phyloP scores from a whole-genome alignment of 1,284 basidiomycete species.

The Marasmius oreades region DNA sequence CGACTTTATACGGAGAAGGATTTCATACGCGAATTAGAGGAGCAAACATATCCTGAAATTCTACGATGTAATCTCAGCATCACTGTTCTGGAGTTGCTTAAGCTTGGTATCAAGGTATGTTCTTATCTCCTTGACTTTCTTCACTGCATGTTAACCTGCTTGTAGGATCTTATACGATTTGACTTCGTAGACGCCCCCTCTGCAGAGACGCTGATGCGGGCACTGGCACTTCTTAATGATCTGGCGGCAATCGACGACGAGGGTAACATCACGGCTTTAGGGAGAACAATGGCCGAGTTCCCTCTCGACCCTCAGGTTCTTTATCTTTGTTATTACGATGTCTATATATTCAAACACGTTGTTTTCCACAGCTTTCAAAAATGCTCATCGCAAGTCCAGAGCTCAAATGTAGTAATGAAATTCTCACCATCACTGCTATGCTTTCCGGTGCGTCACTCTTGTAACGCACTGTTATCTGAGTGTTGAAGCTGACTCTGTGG shows the following conservation, averaged over 20 bases:
- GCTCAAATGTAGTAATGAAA: conserved; percentile 95
- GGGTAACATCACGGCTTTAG: conserved; percentile 86
- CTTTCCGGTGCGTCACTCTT: conserved; percentile 64
- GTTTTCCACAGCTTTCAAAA: conserved; percentile 72
- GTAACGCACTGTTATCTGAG: neutral
- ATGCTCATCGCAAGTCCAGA: conserved; percentile 94
- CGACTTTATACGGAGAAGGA: conserved; percentile 96
- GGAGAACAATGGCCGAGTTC: conserved; percentile 96
- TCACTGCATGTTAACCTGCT: neutral
- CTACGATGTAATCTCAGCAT: conserved; percentile 90
- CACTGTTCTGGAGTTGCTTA: conserved; percentile 91
- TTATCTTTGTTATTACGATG: neutral
- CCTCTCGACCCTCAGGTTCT: conserved; percentile 91
- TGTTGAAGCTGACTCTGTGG: conserved; percentile 2
- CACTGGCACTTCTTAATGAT: conserved; percentile 92
- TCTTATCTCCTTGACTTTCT: conserved; percentile 5
- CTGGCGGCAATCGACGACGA: conserved; percentile 93
- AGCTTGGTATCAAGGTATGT: conserved; percentile 57
- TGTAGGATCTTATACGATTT: conserved; percentile 83
- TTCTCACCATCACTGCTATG: conserved; percentile 95
- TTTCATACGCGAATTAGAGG: conserved; percentile 93
- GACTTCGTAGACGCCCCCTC: conserved; percentile 98
- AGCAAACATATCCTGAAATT: conserved; percentile 97
- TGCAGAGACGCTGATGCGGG: conserved; percentile 97
- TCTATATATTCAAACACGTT: neutral